A percentile compares a stretch with the other conserved stretches of the same genome.
Conservation (phyloP, 192 early-diverging fungal species). For the Nowakowskiella sp. region DNA sequence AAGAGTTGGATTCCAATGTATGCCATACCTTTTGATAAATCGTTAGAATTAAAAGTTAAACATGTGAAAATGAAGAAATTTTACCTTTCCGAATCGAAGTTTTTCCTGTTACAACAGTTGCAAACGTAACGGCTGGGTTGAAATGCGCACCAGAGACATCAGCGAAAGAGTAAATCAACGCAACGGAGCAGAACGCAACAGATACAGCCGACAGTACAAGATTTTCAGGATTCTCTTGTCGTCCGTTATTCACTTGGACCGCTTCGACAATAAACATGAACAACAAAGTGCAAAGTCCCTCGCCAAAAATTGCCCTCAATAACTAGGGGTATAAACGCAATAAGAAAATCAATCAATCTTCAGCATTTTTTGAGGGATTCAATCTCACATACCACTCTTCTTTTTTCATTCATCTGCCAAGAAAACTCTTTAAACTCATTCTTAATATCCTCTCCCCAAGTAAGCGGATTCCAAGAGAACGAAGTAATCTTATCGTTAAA, state of each 20-base stretch:
- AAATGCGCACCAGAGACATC: constrained; percentile 60
- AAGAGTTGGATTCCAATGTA: constrained; percentile 48
- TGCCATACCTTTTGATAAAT: constrained; percentile 32
- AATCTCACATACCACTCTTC: constrained; percentile 36
- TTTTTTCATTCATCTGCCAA: constrained; percentile 45
- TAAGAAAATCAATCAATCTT: neutral
- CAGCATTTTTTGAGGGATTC: neutral
- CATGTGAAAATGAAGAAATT: neutral
- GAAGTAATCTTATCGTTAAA: constrained; percentile 15
- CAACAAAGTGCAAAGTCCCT: constrained; percentile 51
- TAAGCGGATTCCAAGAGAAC: constrained; percentile 44
- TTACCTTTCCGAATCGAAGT: constrained; percentile 44
- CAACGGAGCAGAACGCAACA: constrained; percentile 41
- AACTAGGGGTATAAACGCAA: constrained; percentile 27
- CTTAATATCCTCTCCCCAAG: constrained; percentile 41
- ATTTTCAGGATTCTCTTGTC: constrained; percentile 36
- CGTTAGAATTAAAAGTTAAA: constrained; percentile 1
- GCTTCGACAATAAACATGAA: constrained; percentile 53
- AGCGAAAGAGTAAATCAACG: constrained; percentile 56
- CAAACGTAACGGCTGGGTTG: constrained; percentile 59
- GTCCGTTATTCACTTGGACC: constrained; percentile 44
- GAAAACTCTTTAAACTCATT: constrained; percentile 36
- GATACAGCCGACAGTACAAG: constrained; percentile 41
- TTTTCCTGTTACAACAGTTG: constrained; percentile 49
- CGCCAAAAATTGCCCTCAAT: constrained; percentile 47